Conservation (phyloP, 768 basidiomycete genomes). For the Panus rudis region DNA sequence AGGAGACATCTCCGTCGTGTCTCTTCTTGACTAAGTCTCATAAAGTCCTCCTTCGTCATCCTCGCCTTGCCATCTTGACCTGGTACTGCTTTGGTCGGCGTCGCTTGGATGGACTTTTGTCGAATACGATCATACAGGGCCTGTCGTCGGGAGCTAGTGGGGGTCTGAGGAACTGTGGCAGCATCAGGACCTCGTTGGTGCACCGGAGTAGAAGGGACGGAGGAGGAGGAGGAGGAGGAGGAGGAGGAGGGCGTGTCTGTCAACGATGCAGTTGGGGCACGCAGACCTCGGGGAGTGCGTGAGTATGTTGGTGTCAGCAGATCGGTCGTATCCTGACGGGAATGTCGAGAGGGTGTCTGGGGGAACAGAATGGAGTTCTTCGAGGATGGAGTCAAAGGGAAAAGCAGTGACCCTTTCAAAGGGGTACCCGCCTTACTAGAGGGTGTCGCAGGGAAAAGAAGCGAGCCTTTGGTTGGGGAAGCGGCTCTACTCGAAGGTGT, state of each 20-base stretch:
- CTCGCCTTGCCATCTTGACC: slow-evolving; percentile 32
- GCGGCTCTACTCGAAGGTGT: slow-evolving; percentile 29
- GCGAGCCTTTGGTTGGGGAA: slow-evolving; percentile 35
- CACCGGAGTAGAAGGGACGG: slow-evolving; percentile 56
- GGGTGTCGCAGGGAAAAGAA: slow-evolving; percentile 45
- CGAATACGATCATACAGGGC: slow-evolving; percentile 79
- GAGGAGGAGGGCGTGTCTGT: slow-evolving; percentile 23
- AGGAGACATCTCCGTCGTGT: slow-evolving; percentile 69
- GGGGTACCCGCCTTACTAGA: slow-evolving; percentile 32
- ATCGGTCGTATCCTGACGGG: slow-evolving; percentile 24
- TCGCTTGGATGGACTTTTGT: slow-evolving; percentile 58
- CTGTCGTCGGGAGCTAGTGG: slow-evolving; percentile 66
- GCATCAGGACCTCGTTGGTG: slow-evolving; percentile 53
- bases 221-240: slow-evolving; percentile 32
- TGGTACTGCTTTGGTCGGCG: slow-evolving; percentile 50
- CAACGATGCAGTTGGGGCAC: slow-evolving; percentile 25
- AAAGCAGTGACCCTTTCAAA: slow-evolving; percentile 39
- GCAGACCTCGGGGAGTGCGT: neutral
- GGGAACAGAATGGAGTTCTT: slow-evolving; percentile 50
- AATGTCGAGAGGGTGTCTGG: slow-evolving; percentile 55
- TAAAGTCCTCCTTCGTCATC: slow-evolving; percentile 57
- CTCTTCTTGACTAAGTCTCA: slow-evolving; percentile 72
- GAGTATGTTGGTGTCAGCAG: neutral
- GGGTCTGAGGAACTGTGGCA: slow-evolving; percentile 56
- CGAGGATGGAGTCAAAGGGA: slow-evolving; percentile 61